Conservation (phyloP, 768 basidiomycete species). For the Cystofilobasidium ferigula region DNA sequence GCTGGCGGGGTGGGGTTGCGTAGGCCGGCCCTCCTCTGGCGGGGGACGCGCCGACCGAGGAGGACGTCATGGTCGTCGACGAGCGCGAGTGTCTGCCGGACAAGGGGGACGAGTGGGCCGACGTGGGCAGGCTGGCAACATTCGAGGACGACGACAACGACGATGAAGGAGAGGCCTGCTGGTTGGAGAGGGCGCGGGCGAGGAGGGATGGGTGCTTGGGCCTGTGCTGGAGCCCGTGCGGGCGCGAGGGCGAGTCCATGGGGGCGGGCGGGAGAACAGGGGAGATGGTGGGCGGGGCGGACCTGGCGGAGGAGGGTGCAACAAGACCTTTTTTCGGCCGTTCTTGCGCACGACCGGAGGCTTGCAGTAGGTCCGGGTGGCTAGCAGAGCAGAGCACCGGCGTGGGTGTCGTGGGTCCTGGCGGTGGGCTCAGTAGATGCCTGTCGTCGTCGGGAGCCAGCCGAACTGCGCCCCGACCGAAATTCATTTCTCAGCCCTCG, state of each 20-base stretch:
- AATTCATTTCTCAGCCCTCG: too few relatives aligned
- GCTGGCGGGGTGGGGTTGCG: conserved; percentile 3
- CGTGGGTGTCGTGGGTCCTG: too few relatives aligned
- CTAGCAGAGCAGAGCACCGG: too few relatives aligned
- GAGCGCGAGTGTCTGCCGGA: background rate
- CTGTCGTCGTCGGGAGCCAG: too few relatives aligned
- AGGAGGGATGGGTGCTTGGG: background rate
- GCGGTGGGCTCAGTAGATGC: too few relatives aligned
- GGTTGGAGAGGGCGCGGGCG: background rate
- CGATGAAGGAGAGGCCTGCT: background rate
- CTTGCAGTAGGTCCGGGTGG: too few relatives aligned
- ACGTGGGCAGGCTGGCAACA: background rate
- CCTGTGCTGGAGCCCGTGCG: background rate
- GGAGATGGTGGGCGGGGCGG: too few relatives aligned
- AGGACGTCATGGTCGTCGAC: background rate
- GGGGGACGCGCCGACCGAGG: background rate
- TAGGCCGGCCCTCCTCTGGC: background rate
- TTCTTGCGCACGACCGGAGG: too few relatives aligned
- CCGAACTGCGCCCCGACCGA: too few relatives aligned
- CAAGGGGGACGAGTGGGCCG: background rate
- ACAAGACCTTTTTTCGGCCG: too few relatives aligned
- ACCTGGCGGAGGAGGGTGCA: too few relatives aligned
- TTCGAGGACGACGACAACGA: too few relatives aligned
- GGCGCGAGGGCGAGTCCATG: conserved; percentile 1
- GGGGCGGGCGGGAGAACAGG: background rate